These are phyloP conservation scores for Saraca asoca DNA, from an alignment of 331 rosid species.

Conservation along the genomic window DNA sequence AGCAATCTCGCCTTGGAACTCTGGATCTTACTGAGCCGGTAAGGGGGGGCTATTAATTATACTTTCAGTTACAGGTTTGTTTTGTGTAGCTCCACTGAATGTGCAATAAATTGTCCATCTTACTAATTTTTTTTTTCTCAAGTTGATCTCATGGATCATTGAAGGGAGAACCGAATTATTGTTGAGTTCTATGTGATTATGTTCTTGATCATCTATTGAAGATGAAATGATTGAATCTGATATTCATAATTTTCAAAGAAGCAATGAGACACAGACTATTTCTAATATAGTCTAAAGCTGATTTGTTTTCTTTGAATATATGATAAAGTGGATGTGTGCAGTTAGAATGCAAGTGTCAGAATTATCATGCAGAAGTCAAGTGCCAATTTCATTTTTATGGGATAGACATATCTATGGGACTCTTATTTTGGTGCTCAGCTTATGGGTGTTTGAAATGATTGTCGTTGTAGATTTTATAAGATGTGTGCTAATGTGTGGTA, in stretches of 20 bases:
- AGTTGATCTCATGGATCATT: background rate
- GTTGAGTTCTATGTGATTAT: constrained; percentile 2
- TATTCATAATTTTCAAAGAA: background rate
- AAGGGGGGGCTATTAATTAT: constrained; percentile 31
- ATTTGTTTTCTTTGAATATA: background rate
- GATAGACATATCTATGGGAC: background rate
- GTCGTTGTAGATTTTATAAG: no score
- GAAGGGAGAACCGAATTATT: background rate
- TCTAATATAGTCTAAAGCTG: background rate
- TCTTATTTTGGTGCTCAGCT: no score
- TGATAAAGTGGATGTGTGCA: background rate
- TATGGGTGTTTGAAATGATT: no score
- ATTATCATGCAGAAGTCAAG: background rate
- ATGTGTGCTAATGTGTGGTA: no score
- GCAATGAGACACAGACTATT: background rate
- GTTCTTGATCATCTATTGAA: background rate
- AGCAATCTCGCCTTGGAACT: constrained; percentile 78
- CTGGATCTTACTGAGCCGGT: constrained; percentile 77
- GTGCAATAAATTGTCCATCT: background rate
- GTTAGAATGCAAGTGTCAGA: no score
- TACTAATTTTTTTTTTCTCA: background rate
- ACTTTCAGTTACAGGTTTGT: constrained; percentile 16
- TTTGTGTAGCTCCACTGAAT: constrained; percentile 1
- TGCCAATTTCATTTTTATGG: background rate
- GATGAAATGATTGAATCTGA: constrained; percentile 6